Evolutionary conservation across 1,284 basidiomycete species (phyloP).

Genomic region (Trichosporon faecale): DNA sequence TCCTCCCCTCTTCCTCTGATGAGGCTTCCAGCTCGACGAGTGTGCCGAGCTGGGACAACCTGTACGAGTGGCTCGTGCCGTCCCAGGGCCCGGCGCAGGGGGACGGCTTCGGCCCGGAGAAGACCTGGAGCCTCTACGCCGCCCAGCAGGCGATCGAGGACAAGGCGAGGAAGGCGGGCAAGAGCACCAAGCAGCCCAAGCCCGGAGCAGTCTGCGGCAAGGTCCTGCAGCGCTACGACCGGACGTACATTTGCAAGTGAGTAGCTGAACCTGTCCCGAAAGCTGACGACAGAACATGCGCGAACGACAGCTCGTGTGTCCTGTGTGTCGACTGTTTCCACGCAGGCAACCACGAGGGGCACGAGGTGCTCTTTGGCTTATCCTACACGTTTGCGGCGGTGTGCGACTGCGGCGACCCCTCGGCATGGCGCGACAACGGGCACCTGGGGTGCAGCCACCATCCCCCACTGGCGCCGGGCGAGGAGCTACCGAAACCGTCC

Average conservation of each 20-base stretch:
- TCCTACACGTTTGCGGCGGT: slow-evolving; percentile 85
- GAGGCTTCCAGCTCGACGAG: background rate
- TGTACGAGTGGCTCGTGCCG: slow-evolving; percentile 27
- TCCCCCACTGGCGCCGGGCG: slow-evolving; percentile 49
- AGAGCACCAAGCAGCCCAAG: slow-evolving; percentile 23
- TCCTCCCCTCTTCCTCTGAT: slow-evolving; percentile 19
- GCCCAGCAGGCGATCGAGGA: slow-evolving; percentile 29
- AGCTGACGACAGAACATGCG: slow-evolving; percentile 67
- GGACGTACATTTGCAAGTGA: slow-evolving; percentile 87
- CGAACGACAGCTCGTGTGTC: slow-evolving; percentile 80
- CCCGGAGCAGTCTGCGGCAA: slow-evolving; percentile 41
- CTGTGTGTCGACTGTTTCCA: slow-evolving; percentile 85
- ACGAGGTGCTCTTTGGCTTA: slow-evolving; percentile 87
- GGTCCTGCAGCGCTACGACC: slow-evolving; percentile 56
- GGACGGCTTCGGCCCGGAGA: slow-evolving; percentile 23
- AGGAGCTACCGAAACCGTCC: slow-evolving; percentile 32
- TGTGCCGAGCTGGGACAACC: slow-evolving; percentile 24
- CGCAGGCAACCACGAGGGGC: slow-evolving; percentile 72
- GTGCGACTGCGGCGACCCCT: slow-evolving; percentile 86
- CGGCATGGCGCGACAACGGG: slow-evolving; percentile 66
- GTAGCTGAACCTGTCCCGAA: slow-evolving; percentile 41
- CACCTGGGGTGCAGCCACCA: slow-evolving; percentile 70
- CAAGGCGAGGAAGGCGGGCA: slow-evolving; percentile 20
- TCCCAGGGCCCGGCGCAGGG: background rate
- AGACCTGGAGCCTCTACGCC: slow-evolving; percentile 22